Evolutionary conservation across 345 rosid species (phyloP), one percentile per base, ranked within the genome.

Genomic region (Psidium guajava): DNA sequence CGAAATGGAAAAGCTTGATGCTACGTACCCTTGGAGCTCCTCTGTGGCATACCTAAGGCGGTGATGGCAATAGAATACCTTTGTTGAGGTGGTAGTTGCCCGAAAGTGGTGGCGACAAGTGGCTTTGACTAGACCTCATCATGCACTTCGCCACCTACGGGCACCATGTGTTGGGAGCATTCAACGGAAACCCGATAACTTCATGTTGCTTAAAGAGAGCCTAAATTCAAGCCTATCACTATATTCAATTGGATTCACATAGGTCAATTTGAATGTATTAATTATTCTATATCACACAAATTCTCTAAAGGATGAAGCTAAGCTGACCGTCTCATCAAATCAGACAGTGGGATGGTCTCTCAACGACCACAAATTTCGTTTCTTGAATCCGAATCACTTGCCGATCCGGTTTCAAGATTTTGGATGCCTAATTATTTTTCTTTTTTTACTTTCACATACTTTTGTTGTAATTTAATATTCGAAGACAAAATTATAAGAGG

Each of bases 271-370:
- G 8, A 5, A 15, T 28, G 3, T 16, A 32, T 64, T 64, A 32
- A 16, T 9, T 64, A 18, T 6, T 64, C 0, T 64, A 0, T 16
- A 32, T 3, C 12, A 32, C 6, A 64, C 11, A 7, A 64, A 32
- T 64, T 27, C 40, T 61, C 20, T 0, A 40, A 36, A 36, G 3
- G 36, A 36, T 36, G 36, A 36, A 36, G 36, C 36, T 36, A 36
- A 2, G 36, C 36, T 36, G 36, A 36, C 3, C 36, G 36, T 36
- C 36, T 3, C 36, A 36, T 3, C 36, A 36, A 36, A 3, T 36
- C 36, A 36, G 36, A 36, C 36, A 3, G 36, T 36, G 36, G 36
- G 36, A 36, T 36, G 36, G 36, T 36, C 36, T 3, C 36, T 3
- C 3, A 36, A 2, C 3, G 3, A 3, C 36, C 36, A 36, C 36